Conservation (phyloP, 2,329 filamentous ascomycete species). For the Periglandula ipomoeae region DNA sequence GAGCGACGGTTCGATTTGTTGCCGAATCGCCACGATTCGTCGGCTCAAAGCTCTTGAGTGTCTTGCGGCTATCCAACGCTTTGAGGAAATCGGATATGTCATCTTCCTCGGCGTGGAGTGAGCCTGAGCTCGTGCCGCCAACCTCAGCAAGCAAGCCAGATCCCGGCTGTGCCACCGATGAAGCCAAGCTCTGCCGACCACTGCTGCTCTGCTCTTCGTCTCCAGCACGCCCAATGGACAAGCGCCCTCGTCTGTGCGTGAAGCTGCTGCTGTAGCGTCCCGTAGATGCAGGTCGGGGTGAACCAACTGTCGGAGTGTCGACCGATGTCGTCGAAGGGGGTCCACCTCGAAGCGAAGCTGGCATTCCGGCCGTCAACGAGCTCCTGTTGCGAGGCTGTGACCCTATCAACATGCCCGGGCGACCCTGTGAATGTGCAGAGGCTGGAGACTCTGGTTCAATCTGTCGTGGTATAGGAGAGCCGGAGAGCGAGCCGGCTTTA, state of each 20-base stretch:
- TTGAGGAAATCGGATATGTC: conserved; percentile 92
- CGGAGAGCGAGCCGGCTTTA: conserved; percentile 90
- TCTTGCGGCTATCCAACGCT: conserved; percentile 77
- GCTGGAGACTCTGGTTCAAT: conserved; percentile 42
- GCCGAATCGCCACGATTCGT: conserved; percentile 59
- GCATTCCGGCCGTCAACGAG: conserved; percentile 67
- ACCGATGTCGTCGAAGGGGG: conserved; percentile 52
- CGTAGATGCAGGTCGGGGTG: conserved; percentile 69
- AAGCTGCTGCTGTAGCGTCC: conserved; percentile 92
- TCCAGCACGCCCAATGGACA: conserved; percentile 59
- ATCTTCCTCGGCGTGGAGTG: conserved; percentile 70
- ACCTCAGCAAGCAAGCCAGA: conserved; percentile 70
- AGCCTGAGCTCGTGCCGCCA: conserved; percentile 57
- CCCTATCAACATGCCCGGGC: conserved; percentile 34
- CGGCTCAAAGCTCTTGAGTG: conserved; percentile 68
- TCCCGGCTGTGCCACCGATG: conserved; percentile 61
- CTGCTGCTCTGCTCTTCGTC: conserved; percentile 74
- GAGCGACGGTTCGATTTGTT: conserved; percentile 66
- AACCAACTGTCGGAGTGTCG: conserved; percentile 60
- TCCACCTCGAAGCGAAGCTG: conserved; percentile 59
- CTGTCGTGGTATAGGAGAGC: conserved; percentile 57
- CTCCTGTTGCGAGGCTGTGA: conserved; percentile 54
- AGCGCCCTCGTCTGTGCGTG: conserved; percentile 68
- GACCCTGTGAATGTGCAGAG: conserved; percentile 44
- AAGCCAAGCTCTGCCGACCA: conserved; percentile 66